A percentile compares a stretch with the other conserved stretches of the same genome.
Evolutionary conservation across 2,329 filamentous ascomycete genomes (phyloP).

Genomic region (Paecilomyces fulvus): DNA sequence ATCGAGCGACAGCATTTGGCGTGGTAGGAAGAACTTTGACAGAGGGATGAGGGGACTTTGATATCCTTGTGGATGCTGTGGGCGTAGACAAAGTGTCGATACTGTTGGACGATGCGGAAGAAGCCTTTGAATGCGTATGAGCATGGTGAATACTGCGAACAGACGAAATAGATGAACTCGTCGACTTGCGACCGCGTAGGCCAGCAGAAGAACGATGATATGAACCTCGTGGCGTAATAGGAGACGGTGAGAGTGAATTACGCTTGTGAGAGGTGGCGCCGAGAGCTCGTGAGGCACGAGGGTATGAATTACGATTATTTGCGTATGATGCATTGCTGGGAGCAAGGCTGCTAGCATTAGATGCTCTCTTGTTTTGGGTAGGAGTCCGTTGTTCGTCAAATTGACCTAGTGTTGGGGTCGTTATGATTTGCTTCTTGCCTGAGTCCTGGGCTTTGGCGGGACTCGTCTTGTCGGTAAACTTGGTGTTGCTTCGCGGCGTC

Average conservation of each 20-base stretch:
- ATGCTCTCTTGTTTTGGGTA: constrained; percentile 30
- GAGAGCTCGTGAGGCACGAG: constrained; percentile 26
- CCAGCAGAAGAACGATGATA: constrained; percentile 76
- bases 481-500: constrained; percentile 19
- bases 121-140: constrained; percentile 87
- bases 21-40: constrained; percentile 94
- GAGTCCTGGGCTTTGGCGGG: constrained; percentile 30
- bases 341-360: constrained; percentile 33
- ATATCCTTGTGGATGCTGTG: constrained; percentile 54
- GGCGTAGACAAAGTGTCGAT: constrained; percentile 61
- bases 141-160: constrained; percentile 85
- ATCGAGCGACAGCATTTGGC: constrained; percentile 60
- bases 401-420: constrained; percentile 14
- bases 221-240: constrained; percentile 78
- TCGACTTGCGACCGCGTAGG: constrained; percentile 85
- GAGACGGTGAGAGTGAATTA: constrained; percentile 76
- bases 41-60: constrained; percentile 74
- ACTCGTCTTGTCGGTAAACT: constrained; percentile 31
- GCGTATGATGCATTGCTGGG: constrained; percentile 35
- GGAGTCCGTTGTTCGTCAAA: constrained; percentile 24
- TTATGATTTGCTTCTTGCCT: constrained; percentile 17
- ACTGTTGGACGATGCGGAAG: constrained; percentile 77
- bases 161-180: constrained; percentile 88
- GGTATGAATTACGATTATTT: constrained; percentile 33
- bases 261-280: constrained; percentile 40